Evolutionary conservation across 2,329 filamentous ascomycete species (phyloP).

Genomic region (Clonostachys chloroleuca): DNA sequence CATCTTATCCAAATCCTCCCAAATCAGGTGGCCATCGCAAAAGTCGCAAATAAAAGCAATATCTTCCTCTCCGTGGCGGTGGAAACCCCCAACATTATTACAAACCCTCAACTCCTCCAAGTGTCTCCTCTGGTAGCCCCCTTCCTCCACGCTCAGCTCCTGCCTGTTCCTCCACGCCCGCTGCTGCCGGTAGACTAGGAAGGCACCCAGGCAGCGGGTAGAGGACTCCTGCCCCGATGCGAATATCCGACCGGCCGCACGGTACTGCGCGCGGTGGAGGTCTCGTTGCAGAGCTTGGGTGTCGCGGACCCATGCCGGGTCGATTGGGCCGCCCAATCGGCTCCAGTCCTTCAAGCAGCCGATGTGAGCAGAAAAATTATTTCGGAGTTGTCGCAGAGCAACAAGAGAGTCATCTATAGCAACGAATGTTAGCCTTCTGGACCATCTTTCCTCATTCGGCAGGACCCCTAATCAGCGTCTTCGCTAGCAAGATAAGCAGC

Average conservation of each 20-base stretch:
- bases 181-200: constrained; percentile 47
- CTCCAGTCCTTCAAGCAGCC: constrained; percentile 51
- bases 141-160: constrained; percentile 11
- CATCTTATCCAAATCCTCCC: constrained; percentile 50
- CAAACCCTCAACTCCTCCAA: constrained; percentile 46
- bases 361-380: constrained; percentile 40
- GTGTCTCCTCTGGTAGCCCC: constrained; percentile 28
- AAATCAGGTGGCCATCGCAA: constrained; percentile 56
- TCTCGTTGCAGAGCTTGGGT: constrained; percentile 42
- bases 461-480: neutral
- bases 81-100: constrained; percentile 48
- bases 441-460: constrained; percentile 3
- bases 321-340: constrained; percentile 47
- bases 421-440: constrained; percentile 6
- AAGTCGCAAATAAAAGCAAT: constrained; percentile 58
- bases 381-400: constrained; percentile 40
- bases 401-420: constrained; percentile 43
- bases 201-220: constrained; percentile 50
- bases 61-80: constrained; percentile 48
- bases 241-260: constrained; percentile 52
- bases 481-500: neutral
- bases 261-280: constrained; percentile 54
- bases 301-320: constrained; percentile 50
- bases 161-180: constrained; percentile 22
- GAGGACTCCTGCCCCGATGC: constrained; percentile 41